These are phyloP conservation scores for Malassezia cuniculi DNA, from an alignment of 1,284 basidiomycete species.

Conservation along the genomic window DNA sequence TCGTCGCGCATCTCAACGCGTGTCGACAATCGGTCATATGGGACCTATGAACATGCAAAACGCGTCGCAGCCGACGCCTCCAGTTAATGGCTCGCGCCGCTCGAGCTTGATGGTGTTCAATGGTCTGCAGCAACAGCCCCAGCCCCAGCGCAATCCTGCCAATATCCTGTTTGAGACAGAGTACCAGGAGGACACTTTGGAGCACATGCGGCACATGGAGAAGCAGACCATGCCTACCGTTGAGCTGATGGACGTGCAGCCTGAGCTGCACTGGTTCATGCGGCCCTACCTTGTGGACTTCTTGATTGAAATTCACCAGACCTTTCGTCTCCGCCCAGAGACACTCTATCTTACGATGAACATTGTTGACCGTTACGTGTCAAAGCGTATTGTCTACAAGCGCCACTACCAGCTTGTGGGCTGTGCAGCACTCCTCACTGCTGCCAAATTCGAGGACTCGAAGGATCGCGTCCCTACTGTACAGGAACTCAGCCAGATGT, in stretches of 20 bases:
- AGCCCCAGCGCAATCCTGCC: no score
- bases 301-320: constrained; percentile 95
- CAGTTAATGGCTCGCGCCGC: no score
- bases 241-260: constrained; percentile 95
- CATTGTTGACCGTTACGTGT: constrained; percentile 97
- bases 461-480: constrained; percentile 96
- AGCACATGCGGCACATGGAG: constrained; percentile 96
- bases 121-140: no score
- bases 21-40: no score
- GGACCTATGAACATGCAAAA: no score
- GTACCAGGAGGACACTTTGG: constrained; percentile 79
- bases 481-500: constrained; percentile 82
- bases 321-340: constrained; percentile 74
- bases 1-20: no score
- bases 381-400: constrained; percentile 92
- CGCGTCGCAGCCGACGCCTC: no score
- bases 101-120: no score
- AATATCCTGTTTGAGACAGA: no score
- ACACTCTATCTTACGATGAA: constrained; percentile 96
- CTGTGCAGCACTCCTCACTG: constrained; percentile 95
- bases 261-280: constrained; percentile 76
- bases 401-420: constrained; percentile 99
- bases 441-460: constrained; percentile 96
- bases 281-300: constrained; percentile 98
- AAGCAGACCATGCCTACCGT: constrained; percentile 71